Evolutionary conservation across 2,329 filamentous ascomycete species (phyloP).

Genomic region (Berkeleyomyces basicola): DNA sequence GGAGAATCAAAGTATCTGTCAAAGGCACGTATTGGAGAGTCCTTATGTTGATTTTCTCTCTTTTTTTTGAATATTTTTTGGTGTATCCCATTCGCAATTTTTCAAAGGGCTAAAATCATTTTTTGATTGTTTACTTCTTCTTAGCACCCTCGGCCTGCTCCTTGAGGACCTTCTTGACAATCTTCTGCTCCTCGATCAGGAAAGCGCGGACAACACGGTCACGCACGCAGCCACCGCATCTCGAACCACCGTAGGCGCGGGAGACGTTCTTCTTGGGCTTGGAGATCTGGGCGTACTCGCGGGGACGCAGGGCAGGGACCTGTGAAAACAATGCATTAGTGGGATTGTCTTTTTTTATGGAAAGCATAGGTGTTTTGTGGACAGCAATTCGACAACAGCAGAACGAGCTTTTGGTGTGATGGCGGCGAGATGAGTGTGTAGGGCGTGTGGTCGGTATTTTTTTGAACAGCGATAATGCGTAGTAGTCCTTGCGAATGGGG

Average conservation of each 20-base stretch:
- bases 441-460: background rate
- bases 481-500: no score
- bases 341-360: background rate
- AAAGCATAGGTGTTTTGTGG: background rate
- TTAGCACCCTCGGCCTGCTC: constrained; percentile 68
- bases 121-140: constrained; percentile 46
- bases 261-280: constrained; percentile 99
- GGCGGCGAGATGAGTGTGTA: background rate
- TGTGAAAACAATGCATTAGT: constrained; percentile 22
- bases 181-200: constrained; percentile 99
- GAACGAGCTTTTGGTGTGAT: background rate
- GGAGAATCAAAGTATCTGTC: constrained; percentile 20
- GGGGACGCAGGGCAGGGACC: constrained; percentile 92
- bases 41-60: constrained; percentile 11
- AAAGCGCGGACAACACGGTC: constrained; percentile 96
- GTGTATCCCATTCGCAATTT: constrained; percentile 2
- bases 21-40: constrained; percentile 14
- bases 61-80: constrained; percentile 10
- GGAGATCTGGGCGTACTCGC: constrained; percentile 93
- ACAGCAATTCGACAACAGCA: background rate
- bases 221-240: constrained; percentile 97
- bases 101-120: constrained; percentile 14
- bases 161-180: constrained; percentile 99
- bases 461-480: background rate
- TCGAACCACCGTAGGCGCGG: constrained; percentile 94